Percentiles rank a stretch among this genome's conserved stretches.
phyloP scores from a whole-genome alignment of 495 filamentous ascomycete genomes.

The Neurospora cerealis region DNA sequence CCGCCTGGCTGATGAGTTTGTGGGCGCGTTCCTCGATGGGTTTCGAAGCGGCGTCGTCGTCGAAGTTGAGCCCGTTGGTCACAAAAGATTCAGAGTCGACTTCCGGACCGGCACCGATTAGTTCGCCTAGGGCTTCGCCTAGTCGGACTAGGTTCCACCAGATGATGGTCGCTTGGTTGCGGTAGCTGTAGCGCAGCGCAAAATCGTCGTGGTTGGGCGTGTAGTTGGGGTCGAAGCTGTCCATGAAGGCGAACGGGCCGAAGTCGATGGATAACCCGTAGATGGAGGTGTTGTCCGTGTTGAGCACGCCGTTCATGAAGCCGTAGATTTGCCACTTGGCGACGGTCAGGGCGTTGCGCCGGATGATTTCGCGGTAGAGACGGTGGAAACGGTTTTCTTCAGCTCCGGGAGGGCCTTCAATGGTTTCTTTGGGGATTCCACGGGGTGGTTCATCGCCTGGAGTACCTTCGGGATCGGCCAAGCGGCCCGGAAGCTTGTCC shows the following conservation, averaged over 20 bases:
- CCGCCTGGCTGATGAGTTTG: slow-evolving; percentile 61
- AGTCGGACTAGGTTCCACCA: slow-evolving; percentile 98
- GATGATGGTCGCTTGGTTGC: slow-evolving; percentile 88
- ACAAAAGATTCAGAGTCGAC: slow-evolving; percentile 65
- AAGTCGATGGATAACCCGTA: slow-evolving; percentile 85
- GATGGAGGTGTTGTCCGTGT: slow-evolving; percentile 93
- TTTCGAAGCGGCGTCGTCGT: slow-evolving; percentile 36
- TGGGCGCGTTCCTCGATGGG: slow-evolving; percentile 72
- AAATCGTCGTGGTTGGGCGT: slow-evolving; percentile 96
- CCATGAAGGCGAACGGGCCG: slow-evolving; percentile 93
- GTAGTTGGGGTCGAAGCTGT: slow-evolving; percentile 88
- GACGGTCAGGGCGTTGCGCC: slow-evolving; percentile 79
- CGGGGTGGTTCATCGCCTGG: slow-evolving; percentile 29
- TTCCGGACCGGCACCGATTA: slow-evolving; percentile 59
- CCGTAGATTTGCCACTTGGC: slow-evolving; percentile 95
- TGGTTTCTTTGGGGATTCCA: slow-evolving; percentile 41
- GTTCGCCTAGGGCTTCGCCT: slow-evolving; percentile 82
- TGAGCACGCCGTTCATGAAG: slow-evolving; percentile 93
- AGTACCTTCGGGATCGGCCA: slow-evolving; percentile 34
- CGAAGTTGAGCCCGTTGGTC: slow-evolving; percentile 57
- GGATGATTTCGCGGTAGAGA: slow-evolving; percentile 78
- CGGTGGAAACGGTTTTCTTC: slow-evolving; percentile 80
- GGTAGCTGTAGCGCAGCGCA: slow-evolving; percentile 77
- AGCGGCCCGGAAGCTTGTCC: slow-evolving; percentile 59
- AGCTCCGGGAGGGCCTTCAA: slow-evolving; percentile 52